These are phyloP conservation scores for Ilyonectria destructans DNA, from an alignment of 2,329 filamentous ascomycete species.

Conservation along the genomic window DNA sequence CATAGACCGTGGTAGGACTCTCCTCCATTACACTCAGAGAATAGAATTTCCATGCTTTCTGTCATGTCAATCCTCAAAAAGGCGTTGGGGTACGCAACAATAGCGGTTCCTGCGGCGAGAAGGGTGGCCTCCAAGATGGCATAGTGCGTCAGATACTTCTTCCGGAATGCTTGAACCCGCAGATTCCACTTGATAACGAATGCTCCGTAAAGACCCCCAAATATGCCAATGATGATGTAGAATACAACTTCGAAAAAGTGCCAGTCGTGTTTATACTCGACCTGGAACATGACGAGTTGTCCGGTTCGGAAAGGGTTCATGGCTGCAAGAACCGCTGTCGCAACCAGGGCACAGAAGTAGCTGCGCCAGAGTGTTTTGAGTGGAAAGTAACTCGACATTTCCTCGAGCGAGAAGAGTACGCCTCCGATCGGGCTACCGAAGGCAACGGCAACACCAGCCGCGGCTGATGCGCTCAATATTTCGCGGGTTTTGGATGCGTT, in stretches of 20 bases:
- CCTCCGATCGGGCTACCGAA: slow-evolving; percentile 98
- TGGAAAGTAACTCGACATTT: slow-evolving; percentile 97
- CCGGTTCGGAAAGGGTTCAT: slow-evolving; percentile 99
- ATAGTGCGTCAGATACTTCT: slow-evolving; percentile 89
- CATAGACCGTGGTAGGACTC: slow-evolving; percentile 94
- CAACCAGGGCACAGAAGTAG: slow-evolving; percentile 97
- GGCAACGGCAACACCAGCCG: slow-evolving; percentile 94
- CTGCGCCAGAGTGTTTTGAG: slow-evolving; percentile 98
- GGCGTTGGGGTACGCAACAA: slow-evolving; percentile 97
- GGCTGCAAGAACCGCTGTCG: slow-evolving; percentile 90
- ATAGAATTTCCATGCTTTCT: slow-evolving; percentile 98
- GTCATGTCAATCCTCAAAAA: slow-evolving; percentile 99
- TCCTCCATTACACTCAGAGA: slow-evolving; percentile 90
- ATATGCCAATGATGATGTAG: slow-evolving; percentile 91
- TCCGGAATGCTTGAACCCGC: slow-evolving; percentile 90
- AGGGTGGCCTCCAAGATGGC: slow-evolving; percentile 90
- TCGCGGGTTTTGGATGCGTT: slow-evolving; percentile 97
- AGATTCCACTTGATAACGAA: slow-evolving; percentile 99
- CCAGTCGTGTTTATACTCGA: slow-evolving; percentile 95
- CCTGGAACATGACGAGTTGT: slow-evolving; percentile 99
- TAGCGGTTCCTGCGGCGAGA: slow-evolving; percentile 85
- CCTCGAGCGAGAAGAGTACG: slow-evolving; percentile 95
- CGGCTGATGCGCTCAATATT: slow-evolving; percentile 94
- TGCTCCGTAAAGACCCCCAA: slow-evolving; percentile 95
- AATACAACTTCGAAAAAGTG: slow-evolving; percentile 98